Base-by-base conservation (phyloP, 2,329 filamentous ascomycete genomes). In the Arthroderma sp. region DNA sequence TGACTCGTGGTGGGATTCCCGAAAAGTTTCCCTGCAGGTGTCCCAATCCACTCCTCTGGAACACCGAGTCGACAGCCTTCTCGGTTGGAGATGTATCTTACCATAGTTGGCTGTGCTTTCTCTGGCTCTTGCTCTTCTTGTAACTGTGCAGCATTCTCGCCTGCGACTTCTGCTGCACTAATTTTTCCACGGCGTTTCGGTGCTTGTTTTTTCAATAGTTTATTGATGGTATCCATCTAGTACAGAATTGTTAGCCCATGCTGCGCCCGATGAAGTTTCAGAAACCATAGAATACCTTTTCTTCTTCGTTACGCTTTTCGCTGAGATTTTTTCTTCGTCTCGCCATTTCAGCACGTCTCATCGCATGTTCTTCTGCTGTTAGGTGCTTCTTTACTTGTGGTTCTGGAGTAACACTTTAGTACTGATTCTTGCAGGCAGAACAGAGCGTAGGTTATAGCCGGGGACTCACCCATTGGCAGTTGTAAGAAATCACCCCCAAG, bases 291-390 rank as follows among this genome's bases (percentile, higher is more conserved):
- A 11, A 29, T 57, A 80, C 77, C 72, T 85, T 86, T 61, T 85
- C 82, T 64, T 86, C 82, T 56, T 85, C 81, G 45, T 83, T 82
- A n/a, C 81, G 74, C 66, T 84, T 83, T 63, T 85, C 82, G 47
- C 77, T 82, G 30, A 85, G 68, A 51, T 85, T 84, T 65, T 85
- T 85, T 48, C 82, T 69, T 43, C 82, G 72, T 45, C 82, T 68
- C 6, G 82, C 82, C 80, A 85, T 85, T 59, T 86, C 82, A 5
- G 79, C 77, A 45, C 82, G 70, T 40, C 82, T 74, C 75, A 83
- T 83, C 39, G 78, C 78, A 56, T 82, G 78, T 56, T 86, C 82
- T 58, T 83, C 82, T 0, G 78, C 80, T 0, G 81, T 83, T 40
- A 85, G 66, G 53, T 82, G 77, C 56, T 84, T 82, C 64, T 82